Evolutionary conservation across 257 asterid species (phyloP).

Genomic region (Nicotiana knightiana): DNA sequence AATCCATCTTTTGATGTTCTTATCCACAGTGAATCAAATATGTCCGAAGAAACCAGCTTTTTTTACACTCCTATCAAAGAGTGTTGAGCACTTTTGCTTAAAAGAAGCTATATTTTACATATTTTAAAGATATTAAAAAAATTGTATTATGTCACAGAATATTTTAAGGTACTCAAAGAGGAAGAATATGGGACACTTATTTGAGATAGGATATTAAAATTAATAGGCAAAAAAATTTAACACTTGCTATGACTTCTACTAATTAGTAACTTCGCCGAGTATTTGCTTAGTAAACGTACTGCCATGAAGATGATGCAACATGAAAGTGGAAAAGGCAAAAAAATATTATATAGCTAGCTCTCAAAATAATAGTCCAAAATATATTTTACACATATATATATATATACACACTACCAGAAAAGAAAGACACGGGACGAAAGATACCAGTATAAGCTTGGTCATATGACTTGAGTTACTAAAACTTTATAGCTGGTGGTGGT

Average conservation of each 20-base stretch:
- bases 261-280: background rate
- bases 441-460: background rate
- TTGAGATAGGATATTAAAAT: no score
- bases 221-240: background rate
- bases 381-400: no score
- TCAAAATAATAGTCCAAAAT: no score
- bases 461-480: background rate
- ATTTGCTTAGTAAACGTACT: background rate
- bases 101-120: no score
- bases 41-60: background rate
- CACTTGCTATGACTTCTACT: background rate
- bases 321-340: background rate
- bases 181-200: no score
- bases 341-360: no score
- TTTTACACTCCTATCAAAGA: background rate
- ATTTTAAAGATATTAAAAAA: no score
- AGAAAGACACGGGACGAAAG: no score
- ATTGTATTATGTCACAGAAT: no score
- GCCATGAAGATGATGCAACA: background rate
- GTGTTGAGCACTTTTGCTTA: background rate
- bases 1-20: background rate
- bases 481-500: background rate
- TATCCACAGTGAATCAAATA: background rate
- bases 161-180: no score
- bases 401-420: no score